Evolutionary conservation across 108 stramenopile species (phyloP).

Genomic region (Fragilaria radians): DNA sequence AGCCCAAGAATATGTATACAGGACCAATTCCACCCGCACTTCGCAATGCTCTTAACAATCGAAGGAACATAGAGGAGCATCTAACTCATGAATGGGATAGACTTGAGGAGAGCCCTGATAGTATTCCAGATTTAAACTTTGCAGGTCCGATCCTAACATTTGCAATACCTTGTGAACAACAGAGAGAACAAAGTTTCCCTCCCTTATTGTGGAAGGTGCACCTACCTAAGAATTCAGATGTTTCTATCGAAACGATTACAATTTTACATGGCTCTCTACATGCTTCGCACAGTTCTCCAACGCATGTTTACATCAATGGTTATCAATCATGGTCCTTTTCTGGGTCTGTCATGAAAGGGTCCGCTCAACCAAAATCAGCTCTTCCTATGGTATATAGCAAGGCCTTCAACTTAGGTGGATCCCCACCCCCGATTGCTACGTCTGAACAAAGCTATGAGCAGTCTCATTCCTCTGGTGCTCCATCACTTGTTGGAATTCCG

Average conservation of each 20-base stretch:
- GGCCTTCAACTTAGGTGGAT: constrained; percentile 75
- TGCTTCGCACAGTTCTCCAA: constrained; percentile 37
- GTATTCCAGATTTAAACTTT: not conserved
- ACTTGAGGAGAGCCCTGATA: constrained; percentile 5
- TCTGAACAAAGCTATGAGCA: not conserved
- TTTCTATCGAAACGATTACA: constrained; percentile 62
- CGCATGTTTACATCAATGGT: constrained; percentile 78
- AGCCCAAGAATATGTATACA: not conserved
- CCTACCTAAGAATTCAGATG: constrained; percentile 36
- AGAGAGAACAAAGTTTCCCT: constrained; percentile 21
- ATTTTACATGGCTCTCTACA: constrained; percentile 62
- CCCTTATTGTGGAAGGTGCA: constrained; percentile 83
- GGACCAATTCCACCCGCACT: not conserved
- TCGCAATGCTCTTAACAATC: not conserved
- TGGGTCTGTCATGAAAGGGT: constrained; percentile 64
- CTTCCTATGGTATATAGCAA: constrained; percentile 63
- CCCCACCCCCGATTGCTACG: constrained; percentile 11
- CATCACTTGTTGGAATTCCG: not conserved
- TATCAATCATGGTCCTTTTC: constrained; percentile 85
- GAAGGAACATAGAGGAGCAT: not conserved
- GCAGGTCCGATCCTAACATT: constrained; percentile 17
- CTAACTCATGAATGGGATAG: constrained; percentile 1
- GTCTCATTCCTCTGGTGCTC: constrained; percentile 1
- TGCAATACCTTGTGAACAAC: constrained; percentile 23
- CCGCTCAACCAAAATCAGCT: constrained; percentile 64